Conservation (phyloP, 495 filamentous ascomycete genomes). For the Penicillium dipodomyicola region DNA sequence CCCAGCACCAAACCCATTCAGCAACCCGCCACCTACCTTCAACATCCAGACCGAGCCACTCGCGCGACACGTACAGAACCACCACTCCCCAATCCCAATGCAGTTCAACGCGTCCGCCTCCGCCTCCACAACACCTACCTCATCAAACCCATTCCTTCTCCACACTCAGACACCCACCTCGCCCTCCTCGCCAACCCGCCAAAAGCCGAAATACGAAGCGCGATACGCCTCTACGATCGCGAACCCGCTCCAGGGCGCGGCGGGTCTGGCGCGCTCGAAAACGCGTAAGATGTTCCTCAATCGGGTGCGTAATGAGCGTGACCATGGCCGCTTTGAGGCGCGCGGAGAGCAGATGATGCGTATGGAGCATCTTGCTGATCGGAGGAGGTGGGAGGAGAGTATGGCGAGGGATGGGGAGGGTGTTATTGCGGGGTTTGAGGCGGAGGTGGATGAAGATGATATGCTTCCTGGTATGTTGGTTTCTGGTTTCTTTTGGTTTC, state of each 20-base stretch:
- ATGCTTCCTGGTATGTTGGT: conserved; percentile 29
- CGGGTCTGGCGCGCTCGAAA: conserved; percentile 30
- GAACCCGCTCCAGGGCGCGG: conserved; percentile 27
- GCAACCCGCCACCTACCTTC: conserved; percentile 15
- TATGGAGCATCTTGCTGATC: conserved; percentile 47
- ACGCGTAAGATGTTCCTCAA: conserved; percentile 65
- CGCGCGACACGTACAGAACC: background rate
- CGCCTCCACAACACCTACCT: conserved; percentile 5
- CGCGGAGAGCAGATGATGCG: conserved; percentile 72
- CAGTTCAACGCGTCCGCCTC: conserved; percentile 7
- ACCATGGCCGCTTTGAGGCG: conserved; percentile 65
- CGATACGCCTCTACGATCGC: conserved; percentile 30
- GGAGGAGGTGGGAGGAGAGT: conserved; percentile 49
- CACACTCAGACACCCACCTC: conserved; percentile 10
- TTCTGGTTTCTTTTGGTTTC: background rate
- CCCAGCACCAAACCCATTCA: background rate
- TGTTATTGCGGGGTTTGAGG: conserved; percentile 33
- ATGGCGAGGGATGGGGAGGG: conserved; percentile 38
- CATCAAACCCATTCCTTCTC: conserved; percentile 9
- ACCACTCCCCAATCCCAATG: conserved; percentile 17
- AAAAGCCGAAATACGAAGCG: conserved; percentile 29
- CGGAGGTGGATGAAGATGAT: conserved; percentile 40
- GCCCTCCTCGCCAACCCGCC: conserved; percentile 14
- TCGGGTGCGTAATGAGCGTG: conserved; percentile 68
- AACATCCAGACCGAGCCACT: conserved; percentile 17